Conservation (phyloP, 495 filamentous ascomycete genomes). For the Hypoxylon rickii region DNA sequence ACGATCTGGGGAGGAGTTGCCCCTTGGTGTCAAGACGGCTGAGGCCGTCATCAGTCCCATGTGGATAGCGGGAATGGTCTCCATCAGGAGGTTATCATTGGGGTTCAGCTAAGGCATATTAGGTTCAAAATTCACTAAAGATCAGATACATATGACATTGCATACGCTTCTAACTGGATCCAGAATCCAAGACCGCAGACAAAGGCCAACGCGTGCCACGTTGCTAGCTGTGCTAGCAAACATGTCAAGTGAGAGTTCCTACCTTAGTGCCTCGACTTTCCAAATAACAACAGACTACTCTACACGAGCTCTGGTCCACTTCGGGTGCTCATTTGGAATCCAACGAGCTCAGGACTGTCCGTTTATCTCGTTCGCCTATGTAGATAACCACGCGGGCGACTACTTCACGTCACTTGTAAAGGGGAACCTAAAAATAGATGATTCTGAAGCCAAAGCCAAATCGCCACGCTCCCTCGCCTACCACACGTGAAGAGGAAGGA, state of each 20-base stretch:
- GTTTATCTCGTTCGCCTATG: neutral
- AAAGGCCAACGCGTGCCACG: slow-evolving; percentile 15
- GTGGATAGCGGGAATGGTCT: neutral
- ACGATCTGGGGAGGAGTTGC: neutral
- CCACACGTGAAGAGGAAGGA: neutral
- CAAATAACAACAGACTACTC: slow-evolving; percentile 6
- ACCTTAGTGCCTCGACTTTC: slow-evolving; percentile 8
- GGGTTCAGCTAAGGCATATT: neutral
- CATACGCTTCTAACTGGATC: slow-evolving; percentile 7
- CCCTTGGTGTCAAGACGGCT: neutral
- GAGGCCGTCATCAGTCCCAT: neutral
- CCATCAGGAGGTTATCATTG: neutral
- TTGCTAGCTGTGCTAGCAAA: slow-evolving; percentile 11
- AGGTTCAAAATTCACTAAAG: slow-evolving; percentile 8
- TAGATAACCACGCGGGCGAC: neutral
- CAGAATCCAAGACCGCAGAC: neutral
- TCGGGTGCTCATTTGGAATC: slow-evolving; percentile 6
- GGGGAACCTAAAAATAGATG: neutral
- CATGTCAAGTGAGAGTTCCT: slow-evolving; percentile 7
- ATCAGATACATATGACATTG: slow-evolving; percentile 5
- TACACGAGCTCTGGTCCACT: neutral
- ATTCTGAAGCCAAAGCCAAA: neutral
- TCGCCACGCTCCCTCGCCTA: neutral
- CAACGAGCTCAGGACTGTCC: neutral
- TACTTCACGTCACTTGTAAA: neutral